Percentiles rank a stretch among this genome's conserved stretches.
Evolutionary conservation across 495 filamentous ascomycete genomes (phyloP).

Genomic region (Penicillium psychrofluorescens): DNA sequence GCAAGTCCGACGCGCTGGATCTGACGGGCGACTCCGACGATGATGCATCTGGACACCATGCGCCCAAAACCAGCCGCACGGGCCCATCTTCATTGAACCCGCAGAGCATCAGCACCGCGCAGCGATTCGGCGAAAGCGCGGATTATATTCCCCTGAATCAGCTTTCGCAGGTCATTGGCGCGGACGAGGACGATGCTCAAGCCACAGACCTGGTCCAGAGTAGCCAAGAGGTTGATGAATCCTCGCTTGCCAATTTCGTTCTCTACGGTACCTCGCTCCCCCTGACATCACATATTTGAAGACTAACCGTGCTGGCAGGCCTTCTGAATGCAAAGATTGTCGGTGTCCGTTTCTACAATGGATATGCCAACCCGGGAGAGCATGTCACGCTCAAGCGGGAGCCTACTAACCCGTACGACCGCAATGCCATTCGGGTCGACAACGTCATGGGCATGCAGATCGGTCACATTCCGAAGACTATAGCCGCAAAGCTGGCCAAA

Average conservation of each 20-base stretch:
- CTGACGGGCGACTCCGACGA: neutral
- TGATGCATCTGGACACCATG: slow-evolving; percentile 10
- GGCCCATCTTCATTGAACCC: neutral
- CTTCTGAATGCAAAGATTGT: slow-evolving; percentile 60
- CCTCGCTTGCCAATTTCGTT: slow-evolving; percentile 32
- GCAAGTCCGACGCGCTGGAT: slow-evolving; percentile 11
- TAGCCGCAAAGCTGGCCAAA: slow-evolving; percentile 63
- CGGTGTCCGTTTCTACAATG: slow-evolving; percentile 71
- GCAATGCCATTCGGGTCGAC: slow-evolving; percentile 71
- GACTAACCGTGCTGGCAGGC: slow-evolving; percentile 12
- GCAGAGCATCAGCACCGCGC: slow-evolving; percentile 7
- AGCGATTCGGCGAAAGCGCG: slow-evolving; percentile 28
- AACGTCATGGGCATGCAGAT: slow-evolving; percentile 77
- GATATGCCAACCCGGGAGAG: slow-evolving; percentile 64
- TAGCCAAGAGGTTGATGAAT: slow-evolving; percentile 36
- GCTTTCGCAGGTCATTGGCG: slow-evolving; percentile 18
- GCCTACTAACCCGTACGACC: slow-evolving; percentile 64
- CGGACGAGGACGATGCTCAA: slow-evolving; percentile 33
- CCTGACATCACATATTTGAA: neutral
- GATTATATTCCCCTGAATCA: slow-evolving; percentile 29
- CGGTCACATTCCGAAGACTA: slow-evolving; percentile 63
- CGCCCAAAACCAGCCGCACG: slow-evolving; percentile 8
- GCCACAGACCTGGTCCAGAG: slow-evolving; percentile 23
- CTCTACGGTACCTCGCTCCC: slow-evolving; percentile 39
- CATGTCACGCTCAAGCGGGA: slow-evolving; percentile 62